Evolutionary conservation across 2,329 filamentous ascomycete species (phyloP).

Genomic region (Ophiostoma quercus): DNA sequence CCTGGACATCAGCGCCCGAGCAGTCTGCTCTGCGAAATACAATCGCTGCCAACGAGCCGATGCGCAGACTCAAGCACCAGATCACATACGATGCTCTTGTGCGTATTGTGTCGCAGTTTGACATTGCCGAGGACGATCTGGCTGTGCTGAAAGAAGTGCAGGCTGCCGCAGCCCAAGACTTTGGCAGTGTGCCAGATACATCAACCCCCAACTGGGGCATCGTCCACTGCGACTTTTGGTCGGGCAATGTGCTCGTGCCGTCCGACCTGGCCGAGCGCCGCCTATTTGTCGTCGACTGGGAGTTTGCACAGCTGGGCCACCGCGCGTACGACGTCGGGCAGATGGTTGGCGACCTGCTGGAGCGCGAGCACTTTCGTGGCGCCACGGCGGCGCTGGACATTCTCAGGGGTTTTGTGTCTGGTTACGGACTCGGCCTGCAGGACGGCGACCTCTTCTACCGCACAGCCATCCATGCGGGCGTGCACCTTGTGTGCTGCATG

Average conservation of each 20-base stretch:
- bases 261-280: background rate
- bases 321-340: background rate
- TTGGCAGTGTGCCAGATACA: too few species aligned
- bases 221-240: too few species aligned
- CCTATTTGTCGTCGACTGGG: background rate
- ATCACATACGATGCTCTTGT: too few species aligned
- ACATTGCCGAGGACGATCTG: too few species aligned
- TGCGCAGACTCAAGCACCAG: too few species aligned
- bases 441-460: background rate
- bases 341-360: background rate
- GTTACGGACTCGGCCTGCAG: background rate
- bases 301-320: background rate
- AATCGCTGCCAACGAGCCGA: slow-evolving; percentile 31
- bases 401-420: background rate
- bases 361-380: background rate
- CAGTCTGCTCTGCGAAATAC: slow-evolving; percentile 26
- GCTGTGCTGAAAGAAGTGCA: too few species aligned
- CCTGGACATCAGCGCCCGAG: background rate
- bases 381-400: background rate
- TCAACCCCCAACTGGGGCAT: too few species aligned
- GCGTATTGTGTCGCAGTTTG: too few species aligned
- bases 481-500: background rate
- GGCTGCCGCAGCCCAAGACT: too few species aligned
- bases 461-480: background rate
- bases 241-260: background rate